phyloP scores from a whole-genome alignment of 495 filamentous ascomycete species.

The Xylaria venustula region DNA sequence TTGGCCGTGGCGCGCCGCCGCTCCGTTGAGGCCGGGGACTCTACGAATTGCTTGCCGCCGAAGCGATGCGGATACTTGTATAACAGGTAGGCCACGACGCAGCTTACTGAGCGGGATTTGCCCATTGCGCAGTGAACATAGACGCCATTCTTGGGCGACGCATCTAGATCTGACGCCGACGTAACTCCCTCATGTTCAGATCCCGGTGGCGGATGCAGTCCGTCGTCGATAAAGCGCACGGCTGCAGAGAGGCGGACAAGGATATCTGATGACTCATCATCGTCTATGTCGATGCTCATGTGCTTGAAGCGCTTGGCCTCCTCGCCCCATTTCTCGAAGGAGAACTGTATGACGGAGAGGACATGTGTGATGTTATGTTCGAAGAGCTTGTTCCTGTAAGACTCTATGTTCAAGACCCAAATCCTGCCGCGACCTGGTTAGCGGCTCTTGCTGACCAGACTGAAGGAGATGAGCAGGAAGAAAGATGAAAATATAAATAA shows the following conservation, averaged over 20 bases:
- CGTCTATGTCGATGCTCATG: slow-evolving; percentile 78
- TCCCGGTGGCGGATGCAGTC: slow-evolving; percentile 56
- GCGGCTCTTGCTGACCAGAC: slow-evolving; percentile 11
- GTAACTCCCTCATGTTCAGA: slow-evolving; percentile 46
- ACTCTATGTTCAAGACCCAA: slow-evolving; percentile 58
- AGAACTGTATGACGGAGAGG: slow-evolving; percentile 67
- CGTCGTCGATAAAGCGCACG: slow-evolving; percentile 79
- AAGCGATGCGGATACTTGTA: slow-evolving; percentile 55
- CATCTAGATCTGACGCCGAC: neutral
- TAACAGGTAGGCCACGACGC: slow-evolving; percentile 83
- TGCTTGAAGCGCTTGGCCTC: slow-evolving; percentile 61
- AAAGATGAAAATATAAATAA: too few relatives aligned
- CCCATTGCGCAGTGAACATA: slow-evolving; percentile 82
- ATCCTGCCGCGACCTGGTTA: slow-evolving; percentile 54
- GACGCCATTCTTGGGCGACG: slow-evolving; percentile 50
- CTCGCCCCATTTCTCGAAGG: slow-evolving; percentile 34
- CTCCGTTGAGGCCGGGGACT: slow-evolving; percentile 16
- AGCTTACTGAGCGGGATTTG: slow-evolving; percentile 84
- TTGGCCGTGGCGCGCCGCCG: slow-evolving; percentile 23
- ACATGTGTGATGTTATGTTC: slow-evolving; percentile 83
- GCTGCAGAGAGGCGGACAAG: slow-evolving; percentile 73
- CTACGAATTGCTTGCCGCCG: slow-evolving; percentile 21
- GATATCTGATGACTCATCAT: slow-evolving; percentile 82
- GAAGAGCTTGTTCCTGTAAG: slow-evolving; percentile 62
- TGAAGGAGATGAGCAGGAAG: slow-evolving; percentile 4